Conservation (phyloP, 441 rosid species). For the Geranium incanum region DNA sequence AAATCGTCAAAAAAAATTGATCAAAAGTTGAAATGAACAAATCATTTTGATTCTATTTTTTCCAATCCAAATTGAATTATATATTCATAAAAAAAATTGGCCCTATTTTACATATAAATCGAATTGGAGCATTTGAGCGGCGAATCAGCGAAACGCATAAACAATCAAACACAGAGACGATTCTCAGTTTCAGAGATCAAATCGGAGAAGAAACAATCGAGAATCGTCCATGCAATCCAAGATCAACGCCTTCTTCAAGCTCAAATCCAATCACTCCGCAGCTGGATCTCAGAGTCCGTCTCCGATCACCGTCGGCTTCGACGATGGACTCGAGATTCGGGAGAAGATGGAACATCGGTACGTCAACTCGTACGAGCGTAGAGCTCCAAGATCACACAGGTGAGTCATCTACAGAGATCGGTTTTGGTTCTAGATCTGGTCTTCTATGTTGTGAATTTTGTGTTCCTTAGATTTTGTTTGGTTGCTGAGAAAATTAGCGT, state of each 20-base stretch:
- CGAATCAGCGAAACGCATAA: not conserved
- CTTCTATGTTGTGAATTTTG: not conserved
- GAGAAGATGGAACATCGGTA: conserved; percentile 27
- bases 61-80: too few species aligned
- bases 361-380: conserved; percentile 37
- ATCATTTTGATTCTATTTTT: too few species aligned
- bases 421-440: not conserved
- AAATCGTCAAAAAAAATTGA: too few species aligned
- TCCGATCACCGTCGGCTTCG: conserved; percentile 7
- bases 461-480: not conserved
- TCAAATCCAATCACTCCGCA: not conserved
- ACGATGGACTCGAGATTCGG: conserved; percentile 38
- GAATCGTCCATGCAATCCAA: conserved; percentile 1
- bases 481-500: not conserved
- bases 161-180: not conserved
- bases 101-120: too few species aligned
- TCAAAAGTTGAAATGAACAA: too few species aligned
- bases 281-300: not conserved
- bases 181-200: not conserved
- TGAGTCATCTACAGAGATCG: conserved; percentile 17
- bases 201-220: not conserved
- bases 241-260: conserved; percentile 1
- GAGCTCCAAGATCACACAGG: conserved; percentile 33
- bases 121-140: not conserved
- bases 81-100: too few species aligned